phyloP scores from a whole-genome alignment of 2,329 filamentous ascomycete species.

The Coniella vitis region DNA sequence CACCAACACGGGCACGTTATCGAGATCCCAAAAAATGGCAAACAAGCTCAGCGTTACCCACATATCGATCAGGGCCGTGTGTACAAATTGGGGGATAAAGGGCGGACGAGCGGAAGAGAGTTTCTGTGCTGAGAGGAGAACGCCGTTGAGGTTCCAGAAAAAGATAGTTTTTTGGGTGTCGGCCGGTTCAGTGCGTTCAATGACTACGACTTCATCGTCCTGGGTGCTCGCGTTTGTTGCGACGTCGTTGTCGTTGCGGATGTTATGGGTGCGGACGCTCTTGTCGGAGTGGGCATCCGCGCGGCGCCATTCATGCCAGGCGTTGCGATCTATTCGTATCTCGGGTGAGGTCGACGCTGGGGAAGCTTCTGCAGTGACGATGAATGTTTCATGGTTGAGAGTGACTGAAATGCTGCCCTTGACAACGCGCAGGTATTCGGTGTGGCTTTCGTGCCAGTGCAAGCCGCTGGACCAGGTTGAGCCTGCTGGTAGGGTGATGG shows the following conservation, averaged over 20 bases:
- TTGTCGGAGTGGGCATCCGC: conserved; percentile 25
- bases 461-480: conserved; percentile 42
- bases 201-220: conserved; percentile 29
- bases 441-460: conserved; percentile 42
- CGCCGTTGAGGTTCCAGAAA: conserved; percentile 42
- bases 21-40: conserved; percentile 23
- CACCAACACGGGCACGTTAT: conserved; percentile 26
- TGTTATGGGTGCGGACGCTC: no score
- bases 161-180: conserved; percentile 40
- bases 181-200: conserved; percentile 39
- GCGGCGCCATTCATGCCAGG: conserved; percentile 41
- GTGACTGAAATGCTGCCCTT: conserved; percentile 28
- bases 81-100: conserved; percentile 15
- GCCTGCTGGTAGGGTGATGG: conserved; percentile 33
- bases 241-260: no score
- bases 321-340: conserved; percentile 29
- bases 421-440: conserved; percentile 38
- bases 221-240: no score
- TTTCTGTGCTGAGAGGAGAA: conserved; percentile 25
- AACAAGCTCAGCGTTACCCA: conserved; percentile 26
- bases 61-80: conserved; percentile 18
- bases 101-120: conserved; percentile 1
- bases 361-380: conserved; percentile 17
- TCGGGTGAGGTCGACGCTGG: conserved; percentile 20
- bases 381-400: conserved; percentile 14